phyloP scores from a whole-genome alignment of 2,329 filamentous ascomycete genomes.

The Talaromyces piceae region DNA sequence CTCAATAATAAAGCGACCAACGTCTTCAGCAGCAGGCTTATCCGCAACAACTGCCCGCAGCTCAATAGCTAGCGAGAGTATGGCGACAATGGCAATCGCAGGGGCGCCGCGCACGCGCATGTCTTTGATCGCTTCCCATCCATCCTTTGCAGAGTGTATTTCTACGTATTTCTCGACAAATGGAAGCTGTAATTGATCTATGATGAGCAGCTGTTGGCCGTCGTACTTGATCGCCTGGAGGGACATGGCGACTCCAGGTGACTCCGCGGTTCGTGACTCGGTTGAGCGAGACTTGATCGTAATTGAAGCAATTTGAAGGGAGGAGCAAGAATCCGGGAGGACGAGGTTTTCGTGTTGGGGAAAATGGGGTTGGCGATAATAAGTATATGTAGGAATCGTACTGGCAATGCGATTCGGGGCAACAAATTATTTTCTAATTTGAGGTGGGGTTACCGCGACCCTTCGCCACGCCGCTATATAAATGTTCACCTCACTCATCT shows the following conservation, averaged over 20 bases:
- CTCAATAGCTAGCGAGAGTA: constrained; percentile 80
- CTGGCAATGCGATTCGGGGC: neutral
- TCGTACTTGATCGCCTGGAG: constrained; percentile 57
- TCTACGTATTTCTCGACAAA: constrained; percentile 51
- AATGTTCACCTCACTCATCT: neutral
- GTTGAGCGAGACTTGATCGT: too few relatives aligned
- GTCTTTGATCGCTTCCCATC: constrained; percentile 58
- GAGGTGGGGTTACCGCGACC: neutral
- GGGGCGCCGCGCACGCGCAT: constrained; percentile 69
- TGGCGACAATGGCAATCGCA: constrained; percentile 96
- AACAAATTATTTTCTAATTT: neutral
- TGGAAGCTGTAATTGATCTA: constrained; percentile 57
- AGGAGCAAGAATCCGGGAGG: too few relatives aligned
- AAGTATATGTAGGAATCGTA: neutral
- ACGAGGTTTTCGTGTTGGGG: too few relatives aligned
- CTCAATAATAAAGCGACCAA: constrained; percentile 60
- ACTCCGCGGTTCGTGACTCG: neutral
- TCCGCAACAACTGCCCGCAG: constrained; percentile 44
- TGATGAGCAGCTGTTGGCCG: constrained; percentile 49
- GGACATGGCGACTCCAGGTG: constrained; percentile 29
- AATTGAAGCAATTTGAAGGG: too few relatives aligned
- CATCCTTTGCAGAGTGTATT: constrained; percentile 50
- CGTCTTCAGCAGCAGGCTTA: constrained; percentile 49
- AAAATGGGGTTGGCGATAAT: too few relatives aligned
- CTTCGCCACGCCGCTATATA: neutral